Conservation (phyloP, 495 filamentous ascomycete genomes). For the Umbilicaria muhlenbergii region DNA sequence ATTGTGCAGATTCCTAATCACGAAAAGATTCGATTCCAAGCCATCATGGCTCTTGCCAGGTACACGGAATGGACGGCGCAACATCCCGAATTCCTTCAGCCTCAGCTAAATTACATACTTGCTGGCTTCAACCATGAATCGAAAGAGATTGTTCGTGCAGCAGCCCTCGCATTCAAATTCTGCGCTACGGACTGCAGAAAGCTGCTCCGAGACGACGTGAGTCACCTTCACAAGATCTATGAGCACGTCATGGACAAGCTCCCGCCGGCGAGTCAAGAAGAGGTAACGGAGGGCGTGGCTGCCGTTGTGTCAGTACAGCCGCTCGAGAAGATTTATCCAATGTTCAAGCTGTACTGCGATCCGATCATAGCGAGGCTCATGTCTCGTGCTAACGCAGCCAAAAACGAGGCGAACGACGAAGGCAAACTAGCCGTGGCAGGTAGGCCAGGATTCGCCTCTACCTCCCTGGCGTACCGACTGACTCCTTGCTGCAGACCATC, state of each 20-base stretch:
- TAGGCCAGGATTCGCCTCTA: constrained; percentile 23
- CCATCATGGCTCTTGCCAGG: constrained; percentile 87
- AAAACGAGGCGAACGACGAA: constrained; percentile 62
- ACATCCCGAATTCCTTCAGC: constrained; percentile 79
- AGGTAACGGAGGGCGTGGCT: constrained; percentile 88
- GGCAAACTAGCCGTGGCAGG: constrained; percentile 70
- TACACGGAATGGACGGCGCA: constrained; percentile 97
- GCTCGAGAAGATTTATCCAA: constrained; percentile 56
- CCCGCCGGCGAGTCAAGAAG: constrained; percentile 74
- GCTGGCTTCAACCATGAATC: constrained; percentile 74
- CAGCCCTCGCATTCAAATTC: constrained; percentile 90
- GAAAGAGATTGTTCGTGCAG: constrained; percentile 75
- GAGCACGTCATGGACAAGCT: constrained; percentile 73
- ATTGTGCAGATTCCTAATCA: constrained; percentile 90
- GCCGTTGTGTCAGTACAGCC: constrained; percentile 80
- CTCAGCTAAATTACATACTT: constrained; percentile 89
- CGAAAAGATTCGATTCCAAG: constrained; percentile 90
- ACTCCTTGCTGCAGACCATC: constrained; percentile 41
- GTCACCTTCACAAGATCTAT: constrained; percentile 82
- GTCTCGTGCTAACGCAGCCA: constrained; percentile 70
- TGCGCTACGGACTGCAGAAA: constrained; percentile 88
- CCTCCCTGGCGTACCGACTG: background rate
- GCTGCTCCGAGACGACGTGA: constrained; percentile 61
- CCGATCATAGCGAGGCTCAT: constrained; percentile 78
- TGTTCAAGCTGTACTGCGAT: constrained; percentile 85